Conservation (phyloP, 208 protist species). For the Lotmaria passim region DNA sequence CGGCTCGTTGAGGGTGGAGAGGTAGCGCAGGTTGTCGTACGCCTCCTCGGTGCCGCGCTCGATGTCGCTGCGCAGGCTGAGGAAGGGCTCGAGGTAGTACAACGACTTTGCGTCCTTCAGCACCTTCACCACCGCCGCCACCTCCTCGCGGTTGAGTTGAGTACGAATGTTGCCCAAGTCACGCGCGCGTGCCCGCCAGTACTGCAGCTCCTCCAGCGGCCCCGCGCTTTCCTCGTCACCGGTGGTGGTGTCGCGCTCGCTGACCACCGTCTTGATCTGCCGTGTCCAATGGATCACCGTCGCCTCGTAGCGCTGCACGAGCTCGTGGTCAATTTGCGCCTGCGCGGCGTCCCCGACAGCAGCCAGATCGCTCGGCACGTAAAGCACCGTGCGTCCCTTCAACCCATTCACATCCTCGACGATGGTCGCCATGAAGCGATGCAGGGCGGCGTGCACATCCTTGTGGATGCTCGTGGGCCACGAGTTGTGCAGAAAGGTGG, state of each 20-base stretch:
- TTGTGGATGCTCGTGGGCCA: constrained; percentile 97
- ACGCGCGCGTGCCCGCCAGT: constrained; percentile 94
- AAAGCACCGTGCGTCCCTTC: constrained; percentile 97
- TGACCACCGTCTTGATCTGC: constrained; percentile 98
- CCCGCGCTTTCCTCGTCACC: constrained; percentile 62
- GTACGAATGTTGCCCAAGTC: constrained; percentile 95
- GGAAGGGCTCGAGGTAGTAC: constrained; percentile 95
- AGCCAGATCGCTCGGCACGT: constrained; percentile 95
- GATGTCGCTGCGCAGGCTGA: constrained; percentile 93
- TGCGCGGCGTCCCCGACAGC: constrained; percentile 35
- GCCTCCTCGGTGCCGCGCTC: constrained; percentile 94
- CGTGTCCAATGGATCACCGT: constrained; percentile 99
- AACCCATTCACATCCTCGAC: constrained; percentile 95
- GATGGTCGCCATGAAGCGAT: constrained; percentile 98
- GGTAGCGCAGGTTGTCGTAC: constrained; percentile 96
- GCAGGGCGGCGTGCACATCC: constrained; percentile 93
- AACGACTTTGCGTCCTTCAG: constrained; percentile 93
- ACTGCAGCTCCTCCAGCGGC: constrained; percentile 96
- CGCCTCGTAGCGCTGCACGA: constrained; percentile 97
- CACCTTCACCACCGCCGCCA: constrained; percentile 90
- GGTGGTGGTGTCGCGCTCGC: constrained; percentile 61
- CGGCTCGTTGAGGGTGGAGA: constrained; percentile 93
- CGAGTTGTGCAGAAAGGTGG: constrained; percentile 84
- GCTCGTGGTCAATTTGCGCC: constrained; percentile 91
- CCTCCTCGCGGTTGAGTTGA: constrained; percentile 93